These are phyloP conservation scores for Incumbomyces lentus DNA, from an alignment of 2,329 filamentous ascomycete genomes.

Conservation along the genomic window DNA sequence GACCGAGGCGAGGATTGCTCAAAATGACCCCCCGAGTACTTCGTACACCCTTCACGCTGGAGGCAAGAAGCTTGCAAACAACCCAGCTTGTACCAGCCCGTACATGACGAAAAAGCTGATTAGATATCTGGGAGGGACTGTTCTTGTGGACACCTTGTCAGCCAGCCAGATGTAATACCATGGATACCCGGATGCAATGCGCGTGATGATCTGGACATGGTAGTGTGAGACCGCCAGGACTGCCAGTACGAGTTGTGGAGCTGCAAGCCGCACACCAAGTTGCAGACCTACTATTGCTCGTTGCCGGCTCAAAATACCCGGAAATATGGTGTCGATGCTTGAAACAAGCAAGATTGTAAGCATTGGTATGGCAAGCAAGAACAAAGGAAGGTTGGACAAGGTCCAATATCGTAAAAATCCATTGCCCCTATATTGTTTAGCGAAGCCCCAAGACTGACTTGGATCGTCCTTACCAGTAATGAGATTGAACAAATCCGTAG, in stretches of 20 bases:
- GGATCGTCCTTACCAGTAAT: conserved; percentile 65
- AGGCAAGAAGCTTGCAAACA: conserved; percentile 85
- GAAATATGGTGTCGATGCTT: conserved; percentile 34
- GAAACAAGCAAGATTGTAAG: conserved; percentile 58
- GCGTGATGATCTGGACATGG: conserved; percentile 88
- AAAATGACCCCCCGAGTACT: too few species aligned
- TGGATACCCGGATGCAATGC: conserved; percentile 78
- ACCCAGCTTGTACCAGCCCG: conserved; percentile 64
- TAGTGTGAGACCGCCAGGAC: conserved; percentile 65
- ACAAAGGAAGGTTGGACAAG: conserved; percentile 72
- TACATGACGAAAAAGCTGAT: conserved; percentile 71
- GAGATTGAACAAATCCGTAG: conserved; percentile 76
- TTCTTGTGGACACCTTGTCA: conserved; percentile 21
- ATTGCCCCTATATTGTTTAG: conserved; percentile 55
- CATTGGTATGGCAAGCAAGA: conserved; percentile 72
- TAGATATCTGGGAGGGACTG: conserved; percentile 25
- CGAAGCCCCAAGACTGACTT: neutral
- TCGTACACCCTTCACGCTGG: conserved; percentile 59
- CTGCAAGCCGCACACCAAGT: conserved; percentile 44
- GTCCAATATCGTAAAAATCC: conserved; percentile 91
- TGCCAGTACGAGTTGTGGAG: conserved; percentile 63
- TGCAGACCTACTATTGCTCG: conserved; percentile 2
- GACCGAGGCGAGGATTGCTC: too few species aligned
- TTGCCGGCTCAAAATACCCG: neutral
- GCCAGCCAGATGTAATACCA: conserved; percentile 82